A percentile compares a stretch with the other conserved stretches of the same genome.
These are phyloP conservation scores for Aethionema arabicum DNA, from an alignment of 345 rosid genomes.

Conservation along the genomic window DNA sequence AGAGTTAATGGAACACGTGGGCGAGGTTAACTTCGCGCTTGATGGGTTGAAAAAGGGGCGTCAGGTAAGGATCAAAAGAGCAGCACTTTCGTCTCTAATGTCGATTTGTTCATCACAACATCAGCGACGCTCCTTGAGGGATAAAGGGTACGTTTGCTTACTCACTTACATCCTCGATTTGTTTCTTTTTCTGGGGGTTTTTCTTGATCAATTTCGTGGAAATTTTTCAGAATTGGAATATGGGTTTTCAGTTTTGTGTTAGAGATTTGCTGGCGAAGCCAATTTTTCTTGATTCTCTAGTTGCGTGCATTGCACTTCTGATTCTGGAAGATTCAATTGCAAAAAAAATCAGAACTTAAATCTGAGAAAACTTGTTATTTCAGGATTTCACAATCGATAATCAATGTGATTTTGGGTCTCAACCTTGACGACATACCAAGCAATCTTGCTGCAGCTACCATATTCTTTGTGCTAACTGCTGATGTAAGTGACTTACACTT, in stretches of 20 bases:
- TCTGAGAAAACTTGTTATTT: conserved; percentile 16
- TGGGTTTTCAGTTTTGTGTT: conserved; percentile 20
- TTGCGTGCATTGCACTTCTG: neutral
- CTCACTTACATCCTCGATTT: neutral
- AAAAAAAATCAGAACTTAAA: neutral
- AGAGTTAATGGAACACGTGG: conserved; percentile 92
- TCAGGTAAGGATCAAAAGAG: conserved; percentile 66
- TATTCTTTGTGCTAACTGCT: conserved; percentile 68
- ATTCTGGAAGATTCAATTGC: neutral
- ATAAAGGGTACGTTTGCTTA: conserved; percentile 41
- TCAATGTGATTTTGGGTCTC: conserved; percentile 80
- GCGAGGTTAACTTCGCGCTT: conserved; percentile 84
- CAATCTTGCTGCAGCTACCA: conserved; percentile 81
- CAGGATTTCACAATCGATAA: conserved; percentile 73
- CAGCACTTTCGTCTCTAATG: conserved; percentile 61
- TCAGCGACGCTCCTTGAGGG: conserved; percentile 72
- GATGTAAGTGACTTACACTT: conserved; percentile 54
- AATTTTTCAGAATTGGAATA: neutral
- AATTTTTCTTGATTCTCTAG: neutral
- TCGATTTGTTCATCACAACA: conserved; percentile 57
- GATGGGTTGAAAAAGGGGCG: conserved; percentile 77
- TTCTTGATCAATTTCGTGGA: conserved; percentile 2
- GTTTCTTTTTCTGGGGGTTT: neutral
- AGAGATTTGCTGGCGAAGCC: neutral
- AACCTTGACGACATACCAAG: conserved; percentile 73